phyloP scores from a whole-genome alignment of 2,329 filamentous ascomycete species.

The Colletotrichum eremochloae region DNA sequence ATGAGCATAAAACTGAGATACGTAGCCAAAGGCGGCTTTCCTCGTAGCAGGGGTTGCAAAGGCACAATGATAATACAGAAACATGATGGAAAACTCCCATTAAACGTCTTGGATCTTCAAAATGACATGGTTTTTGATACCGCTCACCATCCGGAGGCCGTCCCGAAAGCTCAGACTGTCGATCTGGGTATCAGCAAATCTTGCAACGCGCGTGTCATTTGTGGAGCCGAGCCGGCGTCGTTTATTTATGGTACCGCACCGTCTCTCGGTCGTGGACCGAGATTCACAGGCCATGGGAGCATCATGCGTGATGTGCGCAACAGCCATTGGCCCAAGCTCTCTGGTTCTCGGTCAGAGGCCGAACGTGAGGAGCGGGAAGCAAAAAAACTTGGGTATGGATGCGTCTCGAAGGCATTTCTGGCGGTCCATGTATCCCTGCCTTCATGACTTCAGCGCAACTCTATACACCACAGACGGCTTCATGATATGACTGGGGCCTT shows the following conservation, averaged over 20 bases:
- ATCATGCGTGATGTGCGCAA: neutral
- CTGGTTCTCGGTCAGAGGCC: neutral
- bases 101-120: neutral
- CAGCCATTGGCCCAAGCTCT: neutral
- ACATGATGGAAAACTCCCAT: neutral
- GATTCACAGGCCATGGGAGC: too few relatives aligned
- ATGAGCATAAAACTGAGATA: conserved; percentile 9
- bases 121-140: neutral
- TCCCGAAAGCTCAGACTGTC: neutral
- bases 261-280: neutral
- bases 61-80: neutral
- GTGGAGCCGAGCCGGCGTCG: neutral
- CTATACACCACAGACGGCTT: neutral
- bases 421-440: neutral
- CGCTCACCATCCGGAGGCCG: neutral
- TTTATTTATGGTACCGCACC: neutral
- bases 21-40: neutral
- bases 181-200: too few relatives aligned
- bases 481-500: neutral
- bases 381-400: neutral
- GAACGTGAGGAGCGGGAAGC: neutral
- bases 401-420: neutral
- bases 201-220: neutral
- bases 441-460: neutral
- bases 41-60: neutral